phyloP scores from a whole-genome alignment of 768 basidiomycete species.

The Chalciporus pseudorubinellus region DNA sequence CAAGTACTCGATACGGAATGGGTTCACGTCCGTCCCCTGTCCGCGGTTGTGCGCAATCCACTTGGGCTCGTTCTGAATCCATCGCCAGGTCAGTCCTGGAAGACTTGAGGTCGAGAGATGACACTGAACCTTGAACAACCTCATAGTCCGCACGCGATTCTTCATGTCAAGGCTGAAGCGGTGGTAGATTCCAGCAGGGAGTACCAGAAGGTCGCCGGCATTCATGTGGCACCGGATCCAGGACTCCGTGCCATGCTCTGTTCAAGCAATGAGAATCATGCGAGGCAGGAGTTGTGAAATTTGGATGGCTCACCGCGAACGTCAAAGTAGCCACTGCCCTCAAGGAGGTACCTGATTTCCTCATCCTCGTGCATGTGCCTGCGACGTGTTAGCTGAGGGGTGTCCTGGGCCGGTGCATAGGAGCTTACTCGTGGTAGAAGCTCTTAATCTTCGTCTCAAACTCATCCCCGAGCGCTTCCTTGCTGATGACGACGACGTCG shows the following conservation, averaged over 20 bases:
- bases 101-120: neutral
- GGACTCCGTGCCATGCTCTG: conserved; percentile 61
- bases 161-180: conserved; percentile 83
- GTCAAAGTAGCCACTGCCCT: conserved; percentile 87
- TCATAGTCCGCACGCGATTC: conserved; percentile 69
- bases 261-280: neutral
- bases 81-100: neutral
- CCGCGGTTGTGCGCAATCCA: conserved; percentile 80
- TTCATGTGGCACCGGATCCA: conserved; percentile 81
- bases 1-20: conserved; percentile 59
- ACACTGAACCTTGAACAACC: conserved; percentile 75
- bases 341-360: conserved; percentile 83
- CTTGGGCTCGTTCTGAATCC: conserved; percentile 79
- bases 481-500: conserved; percentile 74
- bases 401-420: neutral
- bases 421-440: conserved; percentile 75
- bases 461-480: conserved; percentile 70
- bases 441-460: conserved; percentile 80
- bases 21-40: conserved; percentile 59
- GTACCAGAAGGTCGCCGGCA: conserved; percentile 81
- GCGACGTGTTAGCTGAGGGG: neutral
- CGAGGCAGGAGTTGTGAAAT: neutral
- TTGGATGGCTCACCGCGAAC: conserved; percentile 61
- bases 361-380: conserved; percentile 95
- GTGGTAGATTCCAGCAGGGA: conserved; percentile 90